A percentile compares a stretch with the other conserved stretches of the same genome.
phyloP scores from a whole-genome alignment of 2,329 filamentous ascomycete species.

The Truncatella angustata region DNA sequence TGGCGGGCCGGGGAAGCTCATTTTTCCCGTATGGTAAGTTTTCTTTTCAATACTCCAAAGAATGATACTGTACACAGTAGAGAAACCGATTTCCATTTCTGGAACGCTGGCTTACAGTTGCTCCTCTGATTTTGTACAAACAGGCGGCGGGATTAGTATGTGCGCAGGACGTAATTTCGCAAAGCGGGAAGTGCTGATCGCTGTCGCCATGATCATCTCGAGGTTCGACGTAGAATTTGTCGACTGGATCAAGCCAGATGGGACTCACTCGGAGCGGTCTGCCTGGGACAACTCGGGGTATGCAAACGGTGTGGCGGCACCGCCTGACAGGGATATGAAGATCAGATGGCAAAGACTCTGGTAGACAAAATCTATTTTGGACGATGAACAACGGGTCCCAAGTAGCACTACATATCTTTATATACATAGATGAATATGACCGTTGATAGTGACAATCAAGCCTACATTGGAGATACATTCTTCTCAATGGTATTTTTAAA shows the following conservation, averaged over 20 bases:
- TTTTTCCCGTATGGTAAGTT: constrained; percentile 14
- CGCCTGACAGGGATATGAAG: constrained; percentile 19
- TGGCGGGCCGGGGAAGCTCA: constrained; percentile 2
- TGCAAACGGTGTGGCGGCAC: constrained; percentile 9
- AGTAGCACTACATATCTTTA: too few relatives aligned
- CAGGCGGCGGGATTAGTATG: constrained; percentile 31
- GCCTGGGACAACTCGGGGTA: constrained; percentile 10
- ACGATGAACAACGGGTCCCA: too few relatives aligned
- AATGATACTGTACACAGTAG: too few relatives aligned
- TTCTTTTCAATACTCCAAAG: too few relatives aligned
- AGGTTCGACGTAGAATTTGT: constrained; percentile 31
- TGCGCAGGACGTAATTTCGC: constrained; percentile 40
- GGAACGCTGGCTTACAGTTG: too few relatives aligned
- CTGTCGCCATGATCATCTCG: constrained; percentile 28
- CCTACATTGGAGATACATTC: too few relatives aligned
- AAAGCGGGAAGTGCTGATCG: constrained; percentile 36
- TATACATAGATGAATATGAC: too few relatives aligned
- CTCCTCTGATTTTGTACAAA: not conserved
- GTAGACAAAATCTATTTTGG: too few relatives aligned
- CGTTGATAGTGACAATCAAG: too few relatives aligned
- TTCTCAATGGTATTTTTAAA: too few relatives aligned
- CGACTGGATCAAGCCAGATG: constrained; percentile 15
- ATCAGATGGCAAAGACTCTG: constrained; percentile 9
- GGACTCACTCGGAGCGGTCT: constrained; percentile 11
- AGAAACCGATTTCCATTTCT: too few relatives aligned